Evolutionary conservation across 352 stramenopile species (phyloP), one percentile per base, ranked within the genome.

Genomic region (Globisporangium spinosum): DNA sequence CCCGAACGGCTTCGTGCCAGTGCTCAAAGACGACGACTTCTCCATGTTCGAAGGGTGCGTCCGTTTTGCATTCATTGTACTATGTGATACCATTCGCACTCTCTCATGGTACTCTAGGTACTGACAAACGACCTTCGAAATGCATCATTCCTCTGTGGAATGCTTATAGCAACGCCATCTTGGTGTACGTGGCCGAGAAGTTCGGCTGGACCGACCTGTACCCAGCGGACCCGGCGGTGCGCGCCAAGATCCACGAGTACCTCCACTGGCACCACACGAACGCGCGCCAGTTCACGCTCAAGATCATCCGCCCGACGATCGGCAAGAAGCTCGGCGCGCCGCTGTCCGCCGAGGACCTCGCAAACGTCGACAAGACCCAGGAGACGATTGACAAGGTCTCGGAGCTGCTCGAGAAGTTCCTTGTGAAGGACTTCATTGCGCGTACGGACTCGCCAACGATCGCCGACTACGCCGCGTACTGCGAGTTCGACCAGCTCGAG

Each of bases 241-340:
- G 77, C 45, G 79, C 81, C 62, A 88, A 90, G 75, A 70, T 89
- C 51, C 77, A 90, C 68, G 70, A 90, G 72, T 89, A 86, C 71
- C 57, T 90, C 64, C 78, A 90, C 75, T 90, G 79, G 82, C 79
- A 90, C 71, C 82, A 90, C 78, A 85, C 71, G 34, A 83, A 82
- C 67, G 76, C 77, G 20, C 79, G 83, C 1, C 67, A 74, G 58
- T 79, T 83, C 62, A 89, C 83, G 51, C 57, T 76, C 6, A 73
- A 84, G 58, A 74, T 90, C 25, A 35, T 89, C 20, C 73, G 71
- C 15, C 80, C 75, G 27, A 58, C 76, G 38, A 62, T 85, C 51
- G 32, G 61, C 53, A 69, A 77, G 40, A 74, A 71, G 47, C 25
- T 80, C 8, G 73, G 76, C 9, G 56, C 29, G 2, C 76, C 32